A percentile compares a stretch with the other conserved stretches of the same genome.
These are phyloP conservation scores for Massariosphaeria phaeospora DNA, from an alignment of 495 filamentous ascomycete genomes.

Conservation along the genomic window DNA sequence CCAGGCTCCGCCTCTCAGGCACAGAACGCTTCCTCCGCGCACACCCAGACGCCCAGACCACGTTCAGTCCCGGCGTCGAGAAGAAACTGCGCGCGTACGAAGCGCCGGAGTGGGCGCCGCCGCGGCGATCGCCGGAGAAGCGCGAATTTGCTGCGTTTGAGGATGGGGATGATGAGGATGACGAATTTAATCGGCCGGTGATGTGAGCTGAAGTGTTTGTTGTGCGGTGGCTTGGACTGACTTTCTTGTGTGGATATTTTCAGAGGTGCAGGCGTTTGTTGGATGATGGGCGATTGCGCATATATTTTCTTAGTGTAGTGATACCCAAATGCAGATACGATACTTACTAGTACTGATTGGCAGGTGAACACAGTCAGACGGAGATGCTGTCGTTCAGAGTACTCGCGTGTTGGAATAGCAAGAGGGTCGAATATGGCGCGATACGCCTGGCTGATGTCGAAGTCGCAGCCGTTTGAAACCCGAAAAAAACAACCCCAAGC, in stretches of 20 bases:
- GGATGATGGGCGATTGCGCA: no score
- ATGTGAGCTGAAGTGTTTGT: background rate
- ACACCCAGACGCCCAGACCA: background rate
- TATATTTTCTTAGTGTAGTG: no score
- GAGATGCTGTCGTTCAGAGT: background rate
- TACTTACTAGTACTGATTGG: no score
- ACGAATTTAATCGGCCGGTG: slow-evolving; percentile 15
- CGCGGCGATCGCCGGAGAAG: background rate
- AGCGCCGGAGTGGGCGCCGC: background rate
- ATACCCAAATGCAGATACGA: no score
- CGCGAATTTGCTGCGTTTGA: background rate
- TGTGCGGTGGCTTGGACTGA: no score
- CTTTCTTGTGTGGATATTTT: slow-evolving; percentile 1
- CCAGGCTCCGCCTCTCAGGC: slow-evolving; percentile 7
- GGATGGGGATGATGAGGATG: slow-evolving; percentile 3
- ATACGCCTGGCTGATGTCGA: background rate
- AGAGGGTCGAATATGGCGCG: background rate
- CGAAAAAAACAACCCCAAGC: background rate
- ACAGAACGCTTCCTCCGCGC: background rate
- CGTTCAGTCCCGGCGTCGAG: slow-evolving; percentile 4
- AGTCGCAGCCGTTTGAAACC: background rate
- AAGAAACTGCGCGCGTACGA: slow-evolving; percentile 5
- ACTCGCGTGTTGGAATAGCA: no score
- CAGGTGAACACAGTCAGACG: no score
- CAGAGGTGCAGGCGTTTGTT: no score